These are phyloP conservation scores for Salvia miltiorrhiza DNA, from an alignment of 257 asterid genomes.

Conservation along the genomic window DNA sequence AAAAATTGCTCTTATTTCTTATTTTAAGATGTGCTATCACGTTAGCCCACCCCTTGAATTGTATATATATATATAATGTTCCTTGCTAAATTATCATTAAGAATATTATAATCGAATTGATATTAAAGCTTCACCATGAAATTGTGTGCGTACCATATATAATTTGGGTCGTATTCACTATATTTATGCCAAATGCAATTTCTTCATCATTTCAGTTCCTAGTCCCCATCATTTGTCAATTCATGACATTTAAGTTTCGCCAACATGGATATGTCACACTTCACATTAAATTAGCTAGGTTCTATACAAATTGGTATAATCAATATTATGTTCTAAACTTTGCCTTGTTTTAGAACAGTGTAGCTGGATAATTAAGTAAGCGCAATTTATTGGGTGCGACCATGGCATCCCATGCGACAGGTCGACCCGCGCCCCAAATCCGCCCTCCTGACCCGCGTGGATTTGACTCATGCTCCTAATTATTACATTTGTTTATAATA, in stretches of 20 bases:
- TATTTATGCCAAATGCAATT: slow-evolving; percentile 18
- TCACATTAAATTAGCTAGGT: not conserved
- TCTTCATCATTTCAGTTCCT: slow-evolving; percentile 10
- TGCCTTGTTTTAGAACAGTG: too few species aligned
- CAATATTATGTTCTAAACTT: not conserved
- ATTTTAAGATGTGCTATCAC: too few species aligned
- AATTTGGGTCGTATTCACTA: slow-evolving; percentile 8
- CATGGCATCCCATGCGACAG: too few species aligned
- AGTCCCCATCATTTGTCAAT: slow-evolving; percentile 26
- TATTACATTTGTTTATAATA: too few species aligned
- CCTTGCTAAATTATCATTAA: not conserved
- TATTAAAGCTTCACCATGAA: not conserved
- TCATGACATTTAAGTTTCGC: slow-evolving; percentile 4
- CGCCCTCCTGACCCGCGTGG: too few species aligned
- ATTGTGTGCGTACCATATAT: not conserved
- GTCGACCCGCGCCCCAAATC: too few species aligned
- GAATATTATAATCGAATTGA: not conserved
- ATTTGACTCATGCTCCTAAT: too few species aligned
- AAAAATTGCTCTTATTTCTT: too few species aligned
- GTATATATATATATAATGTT: too few species aligned
- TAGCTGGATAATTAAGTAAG: too few species aligned
- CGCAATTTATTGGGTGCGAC: too few species aligned
- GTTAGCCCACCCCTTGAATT: too few species aligned
- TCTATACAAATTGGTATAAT: not conserved
- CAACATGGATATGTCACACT: not conserved